Percentiles rank a stretch among this genome's conserved stretches.
Evolutionary conservation across 805 yeast genomes (phyloP).

Genomic region (Wickerhamomyces bovis): DNA sequence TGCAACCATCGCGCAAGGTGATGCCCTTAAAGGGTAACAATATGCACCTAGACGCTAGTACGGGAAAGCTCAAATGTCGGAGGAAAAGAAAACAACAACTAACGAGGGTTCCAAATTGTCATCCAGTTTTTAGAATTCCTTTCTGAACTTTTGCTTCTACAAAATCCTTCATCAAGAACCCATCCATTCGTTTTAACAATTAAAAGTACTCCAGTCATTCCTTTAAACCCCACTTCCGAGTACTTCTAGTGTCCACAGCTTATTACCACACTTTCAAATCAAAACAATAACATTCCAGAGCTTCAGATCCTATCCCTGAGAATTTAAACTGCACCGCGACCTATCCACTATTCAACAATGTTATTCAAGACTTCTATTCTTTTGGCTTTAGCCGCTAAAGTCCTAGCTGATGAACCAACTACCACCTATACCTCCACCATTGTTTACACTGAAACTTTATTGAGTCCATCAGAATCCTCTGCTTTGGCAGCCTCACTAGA

Average conservation of each 20-base stretch:
- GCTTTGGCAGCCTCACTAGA: conserved; percentile 7
- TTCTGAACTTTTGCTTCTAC: background rate
- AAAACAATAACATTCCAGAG: background rate
- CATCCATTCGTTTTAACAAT: background rate
- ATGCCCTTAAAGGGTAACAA: background rate
- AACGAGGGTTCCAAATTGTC: background rate
- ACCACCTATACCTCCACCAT: conserved; percentile 34
- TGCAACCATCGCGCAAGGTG: background rate
- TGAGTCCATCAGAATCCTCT: conserved; percentile 24
- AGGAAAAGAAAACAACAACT: background rate
- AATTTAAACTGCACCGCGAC: background rate
- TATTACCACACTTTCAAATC: background rate
- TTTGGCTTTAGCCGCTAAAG: conserved; percentile 23
- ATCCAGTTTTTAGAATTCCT: background rate
- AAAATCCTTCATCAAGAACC: background rate
- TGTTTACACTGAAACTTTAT: conserved; percentile 26
- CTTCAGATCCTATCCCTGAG: background rate
- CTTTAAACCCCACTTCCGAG: background rate
- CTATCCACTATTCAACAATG: conserved; percentile 9
- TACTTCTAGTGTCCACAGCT: background rate
- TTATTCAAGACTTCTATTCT: conserved; percentile 24
- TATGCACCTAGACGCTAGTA: background rate
- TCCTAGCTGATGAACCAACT: conserved; percentile 24
- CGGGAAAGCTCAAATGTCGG: background rate
- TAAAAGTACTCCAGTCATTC: background rate